Conservation (phyloP, 495 filamentous ascomycete genomes). For the Haplographium delicatum region DNA sequence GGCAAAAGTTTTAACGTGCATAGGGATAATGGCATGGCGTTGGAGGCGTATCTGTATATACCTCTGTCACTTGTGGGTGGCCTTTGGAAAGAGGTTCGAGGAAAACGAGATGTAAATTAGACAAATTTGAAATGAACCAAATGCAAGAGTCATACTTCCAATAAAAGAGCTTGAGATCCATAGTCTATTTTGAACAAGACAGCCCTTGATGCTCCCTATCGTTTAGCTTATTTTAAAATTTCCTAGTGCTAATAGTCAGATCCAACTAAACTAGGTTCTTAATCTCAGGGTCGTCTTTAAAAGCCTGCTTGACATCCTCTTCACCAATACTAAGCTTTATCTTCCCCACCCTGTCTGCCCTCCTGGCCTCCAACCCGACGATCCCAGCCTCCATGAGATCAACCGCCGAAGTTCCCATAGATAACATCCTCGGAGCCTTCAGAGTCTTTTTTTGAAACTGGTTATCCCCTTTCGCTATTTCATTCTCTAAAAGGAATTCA, state of each 20-base stretch:
- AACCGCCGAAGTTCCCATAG: conserved; percentile 66
- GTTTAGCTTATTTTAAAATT: too few species aligned
- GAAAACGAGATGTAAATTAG: too few species aligned
- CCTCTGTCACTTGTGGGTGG: too few species aligned
- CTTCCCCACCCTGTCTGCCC: conserved; percentile 79
- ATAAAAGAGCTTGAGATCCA: too few species aligned
- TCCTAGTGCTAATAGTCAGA: too few species aligned
- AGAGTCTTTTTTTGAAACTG: neutral
- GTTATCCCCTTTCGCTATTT: neutral
- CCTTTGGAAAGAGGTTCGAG: too few species aligned
- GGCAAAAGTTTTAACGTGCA: conserved; percentile 55
- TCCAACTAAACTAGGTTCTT: conserved; percentile 48
- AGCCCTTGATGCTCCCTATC: too few species aligned
- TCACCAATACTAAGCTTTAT: conserved; percentile 79
- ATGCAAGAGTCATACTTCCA: too few species aligned
- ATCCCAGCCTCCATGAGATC: conserved; percentile 85
- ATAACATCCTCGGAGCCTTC: conserved; percentile 50
- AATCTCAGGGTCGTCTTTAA: conserved; percentile 83
- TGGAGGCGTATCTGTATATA: too few species aligned
- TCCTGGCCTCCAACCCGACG: conserved; percentile 70
- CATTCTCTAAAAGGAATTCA: conserved; percentile 15
- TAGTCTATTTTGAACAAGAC: too few species aligned
- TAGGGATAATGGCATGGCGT: too few species aligned
- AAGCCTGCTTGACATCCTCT: conserved; percentile 82
- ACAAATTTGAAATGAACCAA: too few species aligned